phyloP scores from a whole-genome alignment of 495 filamentous ascomycete species.

The Daldinia decipiens region DNA sequence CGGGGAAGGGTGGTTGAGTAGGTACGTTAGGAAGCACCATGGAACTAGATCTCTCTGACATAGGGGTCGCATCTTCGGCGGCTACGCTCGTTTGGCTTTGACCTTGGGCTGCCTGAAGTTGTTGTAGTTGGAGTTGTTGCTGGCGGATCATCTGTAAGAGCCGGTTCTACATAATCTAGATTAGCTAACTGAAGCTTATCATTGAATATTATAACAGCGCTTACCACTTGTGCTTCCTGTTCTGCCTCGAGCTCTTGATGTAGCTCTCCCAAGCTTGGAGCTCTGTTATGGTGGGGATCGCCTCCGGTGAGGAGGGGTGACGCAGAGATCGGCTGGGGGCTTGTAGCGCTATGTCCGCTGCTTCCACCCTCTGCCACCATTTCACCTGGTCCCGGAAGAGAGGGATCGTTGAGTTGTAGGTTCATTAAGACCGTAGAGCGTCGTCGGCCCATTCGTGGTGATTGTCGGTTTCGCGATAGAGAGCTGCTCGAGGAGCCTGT shows the following conservation, averaged over 20 bases:
- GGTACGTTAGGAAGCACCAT: conserved; percentile 48
- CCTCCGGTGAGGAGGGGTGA: conserved; percentile 68
- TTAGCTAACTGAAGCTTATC: conserved; percentile 8
- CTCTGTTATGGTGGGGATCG: conserved; percentile 69
- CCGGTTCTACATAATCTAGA: conserved; percentile 70
- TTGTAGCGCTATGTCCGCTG: conserved; percentile 60
- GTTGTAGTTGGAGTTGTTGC: conserved; percentile 84
- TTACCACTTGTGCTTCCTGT: conserved; percentile 92
- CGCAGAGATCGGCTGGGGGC: conserved; percentile 65
- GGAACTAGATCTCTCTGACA: conserved; percentile 69
- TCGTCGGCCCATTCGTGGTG: conserved; percentile 67
- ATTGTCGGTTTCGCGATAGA: conserved; percentile 61
- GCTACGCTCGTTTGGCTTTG: conserved; percentile 60
- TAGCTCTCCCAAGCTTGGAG: conserved; percentile 90
- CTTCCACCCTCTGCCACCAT: conserved; percentile 59
- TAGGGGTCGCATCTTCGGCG: conserved; percentile 75
- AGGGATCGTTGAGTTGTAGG: conserved; percentile 75
- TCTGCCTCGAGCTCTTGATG: conserved; percentile 96
- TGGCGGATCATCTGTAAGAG: conserved; percentile 88
- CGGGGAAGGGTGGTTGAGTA: conserved; percentile 28
- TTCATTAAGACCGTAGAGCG: conserved; percentile 78
- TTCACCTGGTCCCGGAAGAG: conserved; percentile 69
- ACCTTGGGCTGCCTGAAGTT: conserved; percentile 64
- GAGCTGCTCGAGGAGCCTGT: conserved; percentile 67
- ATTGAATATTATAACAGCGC: conserved; percentile 32